phyloP scores from a whole-genome alignment of 768 basidiomycete species.

The Favolaschia claudopus region DNA sequence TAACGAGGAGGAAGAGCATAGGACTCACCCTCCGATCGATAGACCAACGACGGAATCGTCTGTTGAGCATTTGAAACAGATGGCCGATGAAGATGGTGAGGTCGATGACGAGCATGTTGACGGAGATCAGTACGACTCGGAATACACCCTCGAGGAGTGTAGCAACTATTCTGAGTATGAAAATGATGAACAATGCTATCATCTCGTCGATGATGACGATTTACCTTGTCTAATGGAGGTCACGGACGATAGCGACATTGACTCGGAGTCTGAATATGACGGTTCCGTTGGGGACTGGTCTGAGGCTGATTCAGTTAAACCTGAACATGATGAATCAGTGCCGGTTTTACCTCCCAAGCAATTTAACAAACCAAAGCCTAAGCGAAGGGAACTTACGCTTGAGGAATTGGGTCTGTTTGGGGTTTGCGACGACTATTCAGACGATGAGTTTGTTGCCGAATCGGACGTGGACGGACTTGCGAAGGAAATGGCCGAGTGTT shows the following conservation, averaged over 20 bases:
- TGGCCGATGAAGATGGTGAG: too few relatives aligned
- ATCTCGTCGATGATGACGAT: too few relatives aligned
- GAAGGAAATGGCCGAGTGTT: not conserved
- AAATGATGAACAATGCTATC: not conserved
- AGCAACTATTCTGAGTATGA: not conserved
- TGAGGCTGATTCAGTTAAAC: not conserved
- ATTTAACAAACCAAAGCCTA: constrained; percentile 47
- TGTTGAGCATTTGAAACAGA: too few relatives aligned
- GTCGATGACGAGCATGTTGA: too few relatives aligned
- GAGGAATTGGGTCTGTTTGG: not conserved
- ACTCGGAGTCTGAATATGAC: not conserved
- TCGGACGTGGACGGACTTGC: not conserved
- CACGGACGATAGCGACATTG: not conserved
- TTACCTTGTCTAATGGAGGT: too few relatives aligned
- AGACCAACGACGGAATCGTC: too few relatives aligned
- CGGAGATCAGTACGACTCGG: not conserved
- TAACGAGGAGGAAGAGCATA: too few relatives aligned
- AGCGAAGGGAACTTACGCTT: not conserved
- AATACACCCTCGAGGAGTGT: not conserved
- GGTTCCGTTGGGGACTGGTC: not conserved
- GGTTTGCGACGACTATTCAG: not conserved
- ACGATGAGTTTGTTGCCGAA: not conserved
- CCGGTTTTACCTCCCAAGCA: constrained; percentile 33
- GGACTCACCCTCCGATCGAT: too few relatives aligned
- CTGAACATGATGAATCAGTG: constrained; percentile 36